Evolutionary conservation across 768 basidiomycete genomes (phyloP).

Genomic region (Cystobasidium onofrii): DNA sequence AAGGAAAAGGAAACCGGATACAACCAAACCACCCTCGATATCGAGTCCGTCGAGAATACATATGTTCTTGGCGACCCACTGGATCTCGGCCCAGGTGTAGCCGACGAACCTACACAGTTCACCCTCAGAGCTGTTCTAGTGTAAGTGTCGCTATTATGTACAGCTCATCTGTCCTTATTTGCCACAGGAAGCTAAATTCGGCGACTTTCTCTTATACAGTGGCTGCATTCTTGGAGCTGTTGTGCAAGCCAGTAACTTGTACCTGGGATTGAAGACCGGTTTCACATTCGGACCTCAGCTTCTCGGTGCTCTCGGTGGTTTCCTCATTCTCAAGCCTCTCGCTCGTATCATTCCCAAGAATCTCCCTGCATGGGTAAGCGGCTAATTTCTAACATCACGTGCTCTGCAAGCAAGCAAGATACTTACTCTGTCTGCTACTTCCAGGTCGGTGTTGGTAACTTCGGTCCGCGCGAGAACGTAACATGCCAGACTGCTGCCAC

Average conservation of each 20-base stretch:
- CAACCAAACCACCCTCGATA: conserved; percentile 26
- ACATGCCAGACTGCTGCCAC: conserved; percentile 58
- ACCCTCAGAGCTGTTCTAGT: conserved; percentile 29
- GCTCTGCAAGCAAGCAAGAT: not conserved
- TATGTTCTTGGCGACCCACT: conserved; percentile 28
- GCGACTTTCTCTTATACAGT: not conserved
- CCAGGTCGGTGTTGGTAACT: conserved; percentile 51
- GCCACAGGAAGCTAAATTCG: not conserved
- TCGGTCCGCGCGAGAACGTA: conserved; percentile 60
- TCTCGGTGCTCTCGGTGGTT: conserved; percentile 50
- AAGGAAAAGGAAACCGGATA: conserved; percentile 18
- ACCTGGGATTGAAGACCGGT: conserved; percentile 62
- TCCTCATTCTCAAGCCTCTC: conserved; percentile 29
- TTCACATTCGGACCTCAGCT: conserved; percentile 60
- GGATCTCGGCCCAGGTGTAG: not conserved
- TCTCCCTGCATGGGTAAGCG: conserved; percentile 17
- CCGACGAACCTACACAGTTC: conserved; percentile 25
- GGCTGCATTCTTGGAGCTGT: conserved; percentile 54
- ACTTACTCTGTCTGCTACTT: conserved; percentile 29
- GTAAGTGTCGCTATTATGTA: not conserved
- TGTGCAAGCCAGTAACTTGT: conserved; percentile 54
- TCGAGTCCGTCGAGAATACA: conserved; percentile 8
- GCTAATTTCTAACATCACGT: conserved; percentile 33
- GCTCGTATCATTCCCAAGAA: conserved; percentile 11
- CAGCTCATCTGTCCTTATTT: not conserved